Evolutionary conservation across 345 rosid species (phyloP).

Genomic region (Hypericum androsaemum): DNA sequence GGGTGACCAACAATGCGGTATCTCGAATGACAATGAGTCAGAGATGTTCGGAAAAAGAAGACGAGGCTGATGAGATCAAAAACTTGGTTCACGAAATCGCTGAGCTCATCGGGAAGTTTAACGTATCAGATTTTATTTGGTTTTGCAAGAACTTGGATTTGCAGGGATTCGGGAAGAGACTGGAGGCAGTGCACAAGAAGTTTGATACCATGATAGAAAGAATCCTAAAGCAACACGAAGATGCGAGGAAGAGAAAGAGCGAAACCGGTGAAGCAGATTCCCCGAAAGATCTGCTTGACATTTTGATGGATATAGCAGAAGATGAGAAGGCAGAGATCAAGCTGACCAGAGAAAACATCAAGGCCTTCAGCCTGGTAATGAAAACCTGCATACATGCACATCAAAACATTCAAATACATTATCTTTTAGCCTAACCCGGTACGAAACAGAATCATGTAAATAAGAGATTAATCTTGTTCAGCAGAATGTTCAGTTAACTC

Average conservation of each 20-base stretch:
- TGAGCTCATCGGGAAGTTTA: slow-evolving; percentile 42
- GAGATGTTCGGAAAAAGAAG: slow-evolving; percentile 32
- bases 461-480: no score
- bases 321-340: slow-evolving; percentile 51
- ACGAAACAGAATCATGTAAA: not conserved
- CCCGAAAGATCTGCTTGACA: slow-evolving; percentile 44
- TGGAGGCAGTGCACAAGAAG: slow-evolving; percentile 44
- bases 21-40: slow-evolving; percentile 48
- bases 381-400: no score
- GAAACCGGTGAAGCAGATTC: slow-evolving; percentile 1
- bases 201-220: slow-evolving; percentile 60
- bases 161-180: slow-evolving; percentile 51
- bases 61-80: slow-evolving; percentile 38
- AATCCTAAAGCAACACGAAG: slow-evolving; percentile 49
- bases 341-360: slow-evolving; percentile 57
- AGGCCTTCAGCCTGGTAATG: slow-evolving; percentile 67
- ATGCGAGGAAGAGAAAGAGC: slow-evolving; percentile 20
- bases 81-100: slow-evolving; percentile 49
- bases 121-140: slow-evolving; percentile 60
- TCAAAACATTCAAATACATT: no score
- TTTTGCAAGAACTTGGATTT: slow-evolving; percentile 50
- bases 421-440: not conserved
- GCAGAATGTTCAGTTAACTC: not conserved
- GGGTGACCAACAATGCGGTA: slow-evolving; percentile 47
- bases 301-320: slow-evolving; percentile 54